These are phyloP conservation scores for Ulota crispa DNA, from an alignment of 225 moss, liverwort and hornwort species.

Conservation along the genomic window DNA sequence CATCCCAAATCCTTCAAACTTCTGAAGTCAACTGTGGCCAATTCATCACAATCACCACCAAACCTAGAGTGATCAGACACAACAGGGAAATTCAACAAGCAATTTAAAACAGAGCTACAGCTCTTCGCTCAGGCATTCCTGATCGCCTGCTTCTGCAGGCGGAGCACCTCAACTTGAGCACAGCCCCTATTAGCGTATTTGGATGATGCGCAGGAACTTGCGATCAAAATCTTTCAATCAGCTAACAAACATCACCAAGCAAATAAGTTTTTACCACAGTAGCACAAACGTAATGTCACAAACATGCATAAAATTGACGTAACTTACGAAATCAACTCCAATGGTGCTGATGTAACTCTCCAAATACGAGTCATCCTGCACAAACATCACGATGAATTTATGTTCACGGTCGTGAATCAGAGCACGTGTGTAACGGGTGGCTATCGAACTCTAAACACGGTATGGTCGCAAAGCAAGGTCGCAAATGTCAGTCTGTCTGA, in stretches of 20 bases:
- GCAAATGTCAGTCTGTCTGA: not conserved
- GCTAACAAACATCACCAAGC: not conserved
- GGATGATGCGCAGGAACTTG: not conserved
- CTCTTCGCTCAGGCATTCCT: not conserved
- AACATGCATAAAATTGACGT: not conserved
- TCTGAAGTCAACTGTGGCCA: not conserved
- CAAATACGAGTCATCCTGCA: constrained; percentile 78
- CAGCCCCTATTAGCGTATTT: not conserved
- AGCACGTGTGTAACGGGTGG: not conserved
- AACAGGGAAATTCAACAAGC: not conserved
- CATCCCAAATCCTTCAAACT: not conserved
- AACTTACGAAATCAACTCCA: not conserved
- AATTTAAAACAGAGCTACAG: not conserved
- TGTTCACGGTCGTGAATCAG: not conserved
- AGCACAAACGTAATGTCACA: not conserved
- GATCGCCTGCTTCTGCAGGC: not conserved
- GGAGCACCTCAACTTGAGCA: not conserved
- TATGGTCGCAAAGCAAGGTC: not conserved
- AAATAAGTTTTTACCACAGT: not conserved
- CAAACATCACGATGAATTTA: not conserved
- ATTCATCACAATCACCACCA: not conserved
- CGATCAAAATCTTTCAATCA: not conserved
- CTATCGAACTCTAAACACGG: not conserved
- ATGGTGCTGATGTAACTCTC: not conserved
- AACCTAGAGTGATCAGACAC: not conserved